Conservation (phyloP, 2,329 filamentous ascomycete genomes). For the Incumbomyces delicatus region DNA sequence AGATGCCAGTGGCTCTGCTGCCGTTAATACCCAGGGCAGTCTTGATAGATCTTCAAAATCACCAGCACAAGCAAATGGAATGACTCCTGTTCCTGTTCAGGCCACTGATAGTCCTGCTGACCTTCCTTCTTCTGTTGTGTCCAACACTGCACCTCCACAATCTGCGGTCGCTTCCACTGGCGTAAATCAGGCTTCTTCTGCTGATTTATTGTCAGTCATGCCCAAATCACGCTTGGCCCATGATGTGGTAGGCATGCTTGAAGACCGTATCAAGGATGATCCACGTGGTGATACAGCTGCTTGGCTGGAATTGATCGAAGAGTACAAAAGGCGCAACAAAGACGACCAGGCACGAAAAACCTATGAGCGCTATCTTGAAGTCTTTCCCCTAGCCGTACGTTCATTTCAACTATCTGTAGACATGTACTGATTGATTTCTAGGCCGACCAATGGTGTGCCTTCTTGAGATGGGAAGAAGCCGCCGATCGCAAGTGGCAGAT, state of each 20-base stretch:
- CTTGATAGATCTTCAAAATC: conserved; percentile 43
- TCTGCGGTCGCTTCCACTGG: conserved; percentile 26
- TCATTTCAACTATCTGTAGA: conserved; percentile 6
- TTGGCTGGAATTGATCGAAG: conserved; percentile 78
- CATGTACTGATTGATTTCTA: conserved; percentile 36
- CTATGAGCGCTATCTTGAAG: conserved; percentile 76
- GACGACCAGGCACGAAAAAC: conserved; percentile 68
- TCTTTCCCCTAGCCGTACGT: conserved; percentile 88
- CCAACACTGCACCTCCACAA: conserved; percentile 34
- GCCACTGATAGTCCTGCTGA: conserved; percentile 41
- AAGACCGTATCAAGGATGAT: conserved; percentile 86
- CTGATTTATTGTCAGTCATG: conserved; percentile 19
- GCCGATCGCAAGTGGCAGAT: conserved; percentile 71
- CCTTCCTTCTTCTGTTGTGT: conserved; percentile 35
- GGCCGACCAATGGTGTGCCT: conserved; percentile 87
- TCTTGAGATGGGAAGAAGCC: conserved; percentile 80
- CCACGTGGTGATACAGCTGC: conserved; percentile 85
- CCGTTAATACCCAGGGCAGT: conserved; percentile 13
- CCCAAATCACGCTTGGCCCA: conserved; percentile 52
- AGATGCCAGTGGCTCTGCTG: conserved; percentile 16
- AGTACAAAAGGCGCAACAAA: conserved; percentile 72
- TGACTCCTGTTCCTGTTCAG: conserved; percentile 31
- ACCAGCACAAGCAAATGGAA: conserved; percentile 47
- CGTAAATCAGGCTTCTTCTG: conserved; percentile 16
- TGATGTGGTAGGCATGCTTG: conserved; percentile 69